Evolutionary conservation across 805 yeast genomes (phyloP).

Genomic region (Myxozyma kluyveri): DNA sequence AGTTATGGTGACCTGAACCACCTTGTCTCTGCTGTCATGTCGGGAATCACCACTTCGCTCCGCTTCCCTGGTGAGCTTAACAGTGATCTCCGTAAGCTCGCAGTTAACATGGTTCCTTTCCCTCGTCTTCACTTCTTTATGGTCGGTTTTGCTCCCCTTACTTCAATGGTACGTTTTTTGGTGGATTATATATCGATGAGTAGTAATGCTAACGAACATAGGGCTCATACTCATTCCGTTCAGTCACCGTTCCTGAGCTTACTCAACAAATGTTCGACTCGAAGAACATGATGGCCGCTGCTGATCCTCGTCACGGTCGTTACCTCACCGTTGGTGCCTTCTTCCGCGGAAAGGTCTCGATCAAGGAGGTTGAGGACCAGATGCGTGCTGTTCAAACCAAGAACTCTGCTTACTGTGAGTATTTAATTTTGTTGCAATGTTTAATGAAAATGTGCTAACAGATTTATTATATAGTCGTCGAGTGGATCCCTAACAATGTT

Average conservation of each 20-base stretch:
- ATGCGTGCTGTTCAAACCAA: conserved; percentile 83
- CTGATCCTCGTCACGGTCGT: conserved; percentile 89
- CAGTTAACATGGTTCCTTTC: conserved; percentile 93
- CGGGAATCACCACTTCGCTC: conserved; percentile 91
- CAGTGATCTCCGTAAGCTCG: conserved; percentile 80
- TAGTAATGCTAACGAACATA: not conserved
- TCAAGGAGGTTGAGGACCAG: conserved; percentile 92
- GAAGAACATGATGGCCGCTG: conserved; percentile 92
- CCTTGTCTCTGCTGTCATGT: conserved; percentile 87
- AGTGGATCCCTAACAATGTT: conserved; percentile 96
- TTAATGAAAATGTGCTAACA: not conserved
- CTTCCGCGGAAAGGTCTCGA: conserved; percentile 90
- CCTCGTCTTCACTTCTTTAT: conserved; percentile 95
- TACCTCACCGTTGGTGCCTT: conserved; percentile 92
- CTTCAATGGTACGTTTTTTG: conserved; percentile 44
- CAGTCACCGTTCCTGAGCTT: conserved; percentile 84
- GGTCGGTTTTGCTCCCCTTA: conserved; percentile 93
- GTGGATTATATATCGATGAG: conserved; percentile 34
- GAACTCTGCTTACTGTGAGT: conserved; percentile 60
- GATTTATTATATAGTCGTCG: conserved; percentile 53
- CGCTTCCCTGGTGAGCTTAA: conserved; percentile 95
- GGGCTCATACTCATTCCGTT: conserved; percentile 79
- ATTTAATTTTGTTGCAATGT: not conserved
- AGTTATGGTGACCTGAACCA: conserved; percentile 76
- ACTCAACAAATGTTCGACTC: conserved; percentile 95